Conservation (phyloP, 768 basidiomycete genomes). For the Crassisporium funariophilum region DNA sequence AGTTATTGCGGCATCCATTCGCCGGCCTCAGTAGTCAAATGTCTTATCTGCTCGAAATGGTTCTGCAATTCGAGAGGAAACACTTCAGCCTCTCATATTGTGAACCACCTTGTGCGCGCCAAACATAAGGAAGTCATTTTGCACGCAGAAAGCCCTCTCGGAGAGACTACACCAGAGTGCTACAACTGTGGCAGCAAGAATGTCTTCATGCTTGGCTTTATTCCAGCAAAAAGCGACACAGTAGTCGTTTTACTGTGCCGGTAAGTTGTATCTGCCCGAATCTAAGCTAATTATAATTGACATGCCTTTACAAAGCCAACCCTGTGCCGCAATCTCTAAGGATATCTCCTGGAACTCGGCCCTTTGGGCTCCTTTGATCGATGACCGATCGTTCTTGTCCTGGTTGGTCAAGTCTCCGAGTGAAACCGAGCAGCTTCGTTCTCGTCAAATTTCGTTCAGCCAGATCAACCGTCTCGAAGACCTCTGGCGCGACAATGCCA, state of each 20-base stretch:
- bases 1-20: constrained; percentile 99
- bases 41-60: constrained; percentile 90
- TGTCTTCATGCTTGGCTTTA: constrained; percentile 99
- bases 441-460: constrained; percentile 94
- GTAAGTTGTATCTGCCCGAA: constrained; percentile 48
- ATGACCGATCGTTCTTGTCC: constrained; percentile 97
- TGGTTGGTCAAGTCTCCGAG: constrained; percentile 98
- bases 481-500: constrained; percentile 95
- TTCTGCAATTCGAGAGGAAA: constrained; percentile 99
- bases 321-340: constrained; percentile 94
- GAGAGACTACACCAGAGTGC: constrained; percentile 98
- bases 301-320: constrained; percentile 65
- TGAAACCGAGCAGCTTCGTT: constrained; percentile 94
- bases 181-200: constrained; percentile 99
- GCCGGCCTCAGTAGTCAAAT: constrained; percentile 96
- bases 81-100: constrained; percentile 97
- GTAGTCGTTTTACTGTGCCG: constrained; percentile 97
- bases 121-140: constrained; percentile 99
- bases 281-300: constrained; percentile 1
- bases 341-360: constrained; percentile 99
- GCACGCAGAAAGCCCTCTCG: constrained; percentile 92
- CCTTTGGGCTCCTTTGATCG: constrained; percentile 98
- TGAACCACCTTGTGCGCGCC: constrained; percentile 97
- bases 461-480: constrained; percentile 98
- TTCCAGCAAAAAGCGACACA: constrained; percentile 98